Evolutionary conservation across 805 yeast genomes (phyloP), one percentile per base, ranked within the genome.

Genomic region (Saccharomycopsis sp.): DNA sequence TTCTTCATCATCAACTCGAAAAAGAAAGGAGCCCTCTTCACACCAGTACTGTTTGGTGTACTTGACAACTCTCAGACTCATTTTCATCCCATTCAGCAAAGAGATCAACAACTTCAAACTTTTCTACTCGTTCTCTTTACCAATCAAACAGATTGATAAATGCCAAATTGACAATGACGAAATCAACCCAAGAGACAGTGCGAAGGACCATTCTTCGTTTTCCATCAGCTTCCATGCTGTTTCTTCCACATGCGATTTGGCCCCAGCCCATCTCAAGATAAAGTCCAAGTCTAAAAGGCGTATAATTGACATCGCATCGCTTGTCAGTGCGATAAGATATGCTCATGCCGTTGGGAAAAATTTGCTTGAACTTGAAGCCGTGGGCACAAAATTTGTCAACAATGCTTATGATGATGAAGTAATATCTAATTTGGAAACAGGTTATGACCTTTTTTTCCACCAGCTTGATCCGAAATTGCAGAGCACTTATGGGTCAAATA

Each of bases 21-120:
- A n/a, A n/a, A n/a, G n/a, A 25, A n/a, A 25, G n/a, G n/a, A 25
- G 9, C 9, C 27, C n/a, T 25, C 27, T 12, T 21, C 39, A n/a
- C 43, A 43, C 19, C 46, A 45, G 19, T 45, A 42, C 29, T 45
- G 46, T 35, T 29, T 45, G n/a, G 41, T 45, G n/a, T 45, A 45
- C 27, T 20, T 45, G 10, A 45, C 49, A 5, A 45, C 49, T 13
- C 30, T 42, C 4, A n/a, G 49, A 17, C 20, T 45, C 9, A 42
- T 45, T 4, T 19, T 45, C 29, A 36, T 42, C 26, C 49, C 49
- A 6, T 45, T 34, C 26, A 10, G 43, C 5, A 27, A 36, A 22
- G 27, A 35, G 15, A 34, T 36, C 29, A 20, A 35, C n/a, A 31
- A 16, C 22, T 43, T 43, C 35, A 30, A 45, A 18, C 30, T 39